Evolutionary conservation across 2,329 filamentous ascomycete species (phyloP), one percentile per base, ranked within the genome.

Genomic region (Teratosphaeria epicoccoides): DNA sequence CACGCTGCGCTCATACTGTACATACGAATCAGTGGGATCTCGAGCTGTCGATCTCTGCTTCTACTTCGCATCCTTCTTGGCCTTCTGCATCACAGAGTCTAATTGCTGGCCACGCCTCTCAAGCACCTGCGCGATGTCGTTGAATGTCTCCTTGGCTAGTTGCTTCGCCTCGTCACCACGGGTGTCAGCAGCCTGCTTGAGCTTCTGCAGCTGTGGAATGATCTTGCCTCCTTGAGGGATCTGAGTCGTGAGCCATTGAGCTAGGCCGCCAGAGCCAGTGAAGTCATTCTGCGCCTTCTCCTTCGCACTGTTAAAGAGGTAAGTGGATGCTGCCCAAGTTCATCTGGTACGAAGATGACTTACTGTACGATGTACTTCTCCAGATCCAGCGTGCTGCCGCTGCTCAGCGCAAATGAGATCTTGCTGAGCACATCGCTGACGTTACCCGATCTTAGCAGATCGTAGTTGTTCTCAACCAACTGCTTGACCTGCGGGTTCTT

Each of bases 401-500:
- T 82, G 45, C 82, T 75, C 9, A 78, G 76, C 0, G 83, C 80
- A 1, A 76, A 73, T 68, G 80, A 81, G 49, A 82, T 74, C 65
- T 81, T 79, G 49, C 80, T 71, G 62, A 83, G 84, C 0, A 87
- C 67, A 59, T 87, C 80, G 47, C 73, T 71, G 12, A 80, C 69
- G 59, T 88, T 84, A 14, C 84, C 84, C 55, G 80, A 71, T 71
- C 85, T 87, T 47, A 90, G 69, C 0, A 76, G 68, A 51, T 85
- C 81, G 46, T 77, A 75, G 67, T 90, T 89, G 63, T 85, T 73
- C 71, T 87, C 83, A 1, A 89, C 65, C 0, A 88, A 66, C 68
- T 87, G 74, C 73, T 87, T 88, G 53, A 87, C 70, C 70, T 86
- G 74, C n/a, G 85, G 84, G 68, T 80, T 86, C 75, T 88, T 88